These are phyloP conservation scores for Phialocephala sp. DNA, from an alignment of 2,329 filamentous ascomycete species.

Conservation along the genomic window DNA sequence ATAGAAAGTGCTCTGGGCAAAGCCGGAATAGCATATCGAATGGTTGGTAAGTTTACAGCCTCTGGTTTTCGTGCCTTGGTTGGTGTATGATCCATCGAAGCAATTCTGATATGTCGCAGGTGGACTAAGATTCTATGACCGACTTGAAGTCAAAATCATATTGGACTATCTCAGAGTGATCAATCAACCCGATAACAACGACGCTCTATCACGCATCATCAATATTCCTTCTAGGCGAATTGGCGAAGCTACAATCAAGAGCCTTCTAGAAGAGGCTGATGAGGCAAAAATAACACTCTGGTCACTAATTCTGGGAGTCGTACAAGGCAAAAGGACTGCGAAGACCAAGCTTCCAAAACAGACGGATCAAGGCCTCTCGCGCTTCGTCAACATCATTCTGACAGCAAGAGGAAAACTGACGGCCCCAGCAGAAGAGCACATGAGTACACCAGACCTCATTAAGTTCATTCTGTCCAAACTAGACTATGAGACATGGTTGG, in stretches of 20 bases:
- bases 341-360: constrained; percentile 60
- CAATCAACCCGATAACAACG: constrained; percentile 84
- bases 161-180: constrained; percentile 89
- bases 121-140: constrained; percentile 89
- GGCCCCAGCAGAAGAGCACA: constrained; percentile 25
- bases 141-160: constrained; percentile 84
- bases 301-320: constrained; percentile 68
- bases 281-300: constrained; percentile 72
- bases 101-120: constrained; percentile 42
- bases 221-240: constrained; percentile 84
- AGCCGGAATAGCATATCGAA: constrained; percentile 83
- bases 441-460: constrained; percentile 47
- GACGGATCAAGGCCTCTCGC: constrained; percentile 61
- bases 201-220: constrained; percentile 81
- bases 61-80: not conserved
- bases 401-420: constrained; percentile 60
- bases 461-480: constrained; percentile 67
- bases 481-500: constrained; percentile 75
- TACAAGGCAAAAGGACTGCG: constrained; percentile 56
- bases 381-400: constrained; percentile 65
- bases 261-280: constrained; percentile 78
- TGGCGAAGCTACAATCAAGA: constrained; percentile 78
- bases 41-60: constrained; percentile 68
- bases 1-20: constrained; percentile 84
- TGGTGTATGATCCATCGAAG: not conserved